Conservation (phyloP, 2,329 filamentous ascomycete species). For the Paraphaeosphaeria sporulosa region DNA sequence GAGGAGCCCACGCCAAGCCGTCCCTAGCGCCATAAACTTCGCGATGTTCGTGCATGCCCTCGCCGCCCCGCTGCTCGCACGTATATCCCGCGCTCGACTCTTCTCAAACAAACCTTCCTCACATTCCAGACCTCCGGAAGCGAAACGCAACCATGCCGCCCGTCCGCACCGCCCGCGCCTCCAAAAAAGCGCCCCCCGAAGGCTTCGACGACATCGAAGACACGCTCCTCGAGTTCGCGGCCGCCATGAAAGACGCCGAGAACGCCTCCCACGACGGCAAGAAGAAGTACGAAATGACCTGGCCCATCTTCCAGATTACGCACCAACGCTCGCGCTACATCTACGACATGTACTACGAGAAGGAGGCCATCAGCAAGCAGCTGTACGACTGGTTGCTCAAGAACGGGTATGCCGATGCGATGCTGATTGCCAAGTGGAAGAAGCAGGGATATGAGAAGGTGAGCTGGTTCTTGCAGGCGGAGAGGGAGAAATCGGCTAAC, state of each 20-base stretch:
- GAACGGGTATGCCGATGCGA: conserved; percentile 93
- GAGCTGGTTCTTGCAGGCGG: conserved; percentile 32
- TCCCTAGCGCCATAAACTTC: conserved; percentile 30
- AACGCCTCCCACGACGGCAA: conserved; percentile 81
- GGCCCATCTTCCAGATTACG: conserved; percentile 97
- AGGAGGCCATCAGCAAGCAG: conserved; percentile 90
- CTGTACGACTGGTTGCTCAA: conserved; percentile 97
- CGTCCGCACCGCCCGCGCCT: conserved; percentile 72
- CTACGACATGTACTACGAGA: conserved; percentile 97
- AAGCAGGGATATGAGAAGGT: conserved; percentile 99
- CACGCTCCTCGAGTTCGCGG: conserved; percentile 82
- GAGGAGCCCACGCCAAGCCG: conserved; percentile 35
- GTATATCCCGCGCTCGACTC: too few relatives aligned
- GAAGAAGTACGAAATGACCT: conserved; percentile 90
- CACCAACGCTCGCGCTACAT: conserved; percentile 94
- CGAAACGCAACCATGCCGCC: conserved; percentile 68
- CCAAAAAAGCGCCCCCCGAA: conserved; percentile 82
- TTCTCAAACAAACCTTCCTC: not conserved
- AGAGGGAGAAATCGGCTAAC: conserved; percentile 15
- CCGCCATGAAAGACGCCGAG: conserved; percentile 95
- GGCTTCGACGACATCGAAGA: conserved; percentile 90
- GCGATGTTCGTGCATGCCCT: too few relatives aligned
- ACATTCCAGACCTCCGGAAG: not conserved
- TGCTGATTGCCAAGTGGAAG: conserved; percentile 99
- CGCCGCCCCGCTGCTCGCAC: not conserved